Evolutionary conservation across 2,329 filamentous ascomycete species (phyloP).

Genomic region (Ciborinia camelliae): DNA sequence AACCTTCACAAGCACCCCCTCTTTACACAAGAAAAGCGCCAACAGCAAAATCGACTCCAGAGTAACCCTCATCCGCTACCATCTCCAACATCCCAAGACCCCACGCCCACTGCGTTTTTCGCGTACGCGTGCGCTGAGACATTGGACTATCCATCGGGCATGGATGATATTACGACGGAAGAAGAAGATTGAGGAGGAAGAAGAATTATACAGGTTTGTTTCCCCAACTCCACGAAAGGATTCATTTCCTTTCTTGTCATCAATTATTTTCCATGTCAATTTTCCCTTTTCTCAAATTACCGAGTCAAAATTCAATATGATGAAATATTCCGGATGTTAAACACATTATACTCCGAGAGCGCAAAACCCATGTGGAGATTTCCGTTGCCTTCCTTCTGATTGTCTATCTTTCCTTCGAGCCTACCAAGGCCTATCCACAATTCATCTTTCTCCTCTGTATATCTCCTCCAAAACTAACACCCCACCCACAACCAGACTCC

Average conservation of each 20-base stretch:
- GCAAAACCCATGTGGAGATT: constrained; percentile 17
- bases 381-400: constrained; percentile 19
- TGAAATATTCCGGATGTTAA: constrained; percentile 18
- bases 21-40: constrained; percentile 18
- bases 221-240: background rate
- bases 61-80: constrained; percentile 63
- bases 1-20: constrained; percentile 27
- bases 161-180: constrained; percentile 79
- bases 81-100: constrained; percentile 64
- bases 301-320: constrained; percentile 1
- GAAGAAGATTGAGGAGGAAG: constrained; percentile 59
- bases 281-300: constrained; percentile 9
- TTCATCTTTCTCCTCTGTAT: background rate
- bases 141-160: constrained; percentile 98
- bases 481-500: constrained; percentile 45
- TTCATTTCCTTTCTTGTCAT: background rate
- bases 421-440: background rate
- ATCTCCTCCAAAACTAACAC: background rate
- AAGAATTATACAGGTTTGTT: constrained; percentile 66
- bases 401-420: background rate
- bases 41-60: constrained; percentile 30
- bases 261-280: background rate
- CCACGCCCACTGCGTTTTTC: constrained; percentile 82
- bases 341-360: constrained; percentile 16
- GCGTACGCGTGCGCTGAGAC: constrained; percentile 80